Evolutionary conservation across 345 rosid species (phyloP).

Genomic region (Mangifera indica): DNA sequence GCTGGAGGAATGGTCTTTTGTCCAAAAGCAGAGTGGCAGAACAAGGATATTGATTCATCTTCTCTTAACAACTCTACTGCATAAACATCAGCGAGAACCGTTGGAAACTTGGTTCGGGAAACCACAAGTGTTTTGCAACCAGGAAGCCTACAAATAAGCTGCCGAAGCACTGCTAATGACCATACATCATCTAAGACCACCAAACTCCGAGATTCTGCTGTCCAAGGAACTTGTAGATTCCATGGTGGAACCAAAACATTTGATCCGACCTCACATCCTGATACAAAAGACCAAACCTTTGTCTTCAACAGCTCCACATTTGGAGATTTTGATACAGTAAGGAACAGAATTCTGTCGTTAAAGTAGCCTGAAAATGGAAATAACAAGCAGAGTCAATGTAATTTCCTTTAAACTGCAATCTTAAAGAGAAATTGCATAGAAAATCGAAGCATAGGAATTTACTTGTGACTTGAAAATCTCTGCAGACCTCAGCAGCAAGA

Average conservation of each 20-base stretch:
- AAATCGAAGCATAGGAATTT: constrained; percentile 22
- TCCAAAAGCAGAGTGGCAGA: constrained; percentile 75
- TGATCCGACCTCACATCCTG: constrained; percentile 37
- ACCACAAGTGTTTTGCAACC: constrained; percentile 75
- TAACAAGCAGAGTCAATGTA: constrained; percentile 1
- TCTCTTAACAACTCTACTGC: constrained; percentile 64
- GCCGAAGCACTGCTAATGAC: constrained; percentile 56
- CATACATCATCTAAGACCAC: constrained; percentile 91
- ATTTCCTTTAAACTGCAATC: not conserved
- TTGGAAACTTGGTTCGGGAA: constrained; percentile 62
- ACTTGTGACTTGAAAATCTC: constrained; percentile 64
- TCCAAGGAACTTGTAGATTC: constrained; percentile 35
- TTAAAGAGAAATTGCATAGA: not conserved
- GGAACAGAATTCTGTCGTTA: constrained; percentile 51
- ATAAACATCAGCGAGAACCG: constrained; percentile 35
- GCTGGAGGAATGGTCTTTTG: constrained; percentile 56
- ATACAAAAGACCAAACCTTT: constrained; percentile 40
- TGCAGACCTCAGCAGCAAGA: constrained; percentile 62
- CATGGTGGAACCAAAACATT: constrained; percentile 30
- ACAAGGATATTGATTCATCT: constrained; percentile 64
- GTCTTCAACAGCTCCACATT: constrained; percentile 47
- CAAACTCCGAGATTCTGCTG: constrained; percentile 30
- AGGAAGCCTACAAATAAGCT: constrained; percentile 44
- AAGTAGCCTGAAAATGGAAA: constrained; percentile 46
- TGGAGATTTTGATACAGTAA: constrained; percentile 88